Evolutionary conservation across 192 early-diverging fungal species (phyloP), one percentile per base, ranked within the genome.

Genomic region (Podila epicladia): DNA sequence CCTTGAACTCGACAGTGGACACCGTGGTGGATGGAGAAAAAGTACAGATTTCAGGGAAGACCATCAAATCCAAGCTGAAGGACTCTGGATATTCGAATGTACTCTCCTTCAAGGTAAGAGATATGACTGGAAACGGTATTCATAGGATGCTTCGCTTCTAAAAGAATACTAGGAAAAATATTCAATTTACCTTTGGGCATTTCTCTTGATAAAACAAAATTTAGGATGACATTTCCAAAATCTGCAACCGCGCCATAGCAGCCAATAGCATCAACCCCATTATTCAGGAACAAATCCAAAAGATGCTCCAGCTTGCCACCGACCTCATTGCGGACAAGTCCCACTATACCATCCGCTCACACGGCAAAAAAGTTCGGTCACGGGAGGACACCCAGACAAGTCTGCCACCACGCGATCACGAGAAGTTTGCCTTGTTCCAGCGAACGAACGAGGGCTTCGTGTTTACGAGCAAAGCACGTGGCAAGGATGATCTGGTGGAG

Each of bases 341-440:
- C 15, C 77, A 80, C 49, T 80, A 80, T 62, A 73, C 71, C 5
- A 73, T 80, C 48, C 77, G 77, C 6, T 80, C 77, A 5, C 77
- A 80, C 19, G 77, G 77, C 57, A 80, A 80, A 62, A 80, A 80
- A 41, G 71, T 60, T 13, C 70, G 62, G 2, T 60, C 77, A 64
- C 64, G 48, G 28, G 77, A 80, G 62, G 77, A 80, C 32, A 69
- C 29, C n/a, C 66, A 68, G 26, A 41, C 57, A 28, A 17, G 61
- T 35, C 28, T 58, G 19, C 77, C 71, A 41, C 66, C 58, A 32
- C 77, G 77, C 29, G 63, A 73, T 55, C 24, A 64, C 50, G 77
- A 69, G 24, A 83, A 67, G 28, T 62, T 73, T 13, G 84, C 87
- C 3, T 67, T 88, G 45, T 88, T 85, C 62, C 85, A 85, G 73